Percentiles rank a stretch among this genome's conserved stretches.
These are phyloP conservation scores for Persicaria maculosa DNA, from an alignment of 148 eudicot species.

Conservation along the genomic window DNA sequence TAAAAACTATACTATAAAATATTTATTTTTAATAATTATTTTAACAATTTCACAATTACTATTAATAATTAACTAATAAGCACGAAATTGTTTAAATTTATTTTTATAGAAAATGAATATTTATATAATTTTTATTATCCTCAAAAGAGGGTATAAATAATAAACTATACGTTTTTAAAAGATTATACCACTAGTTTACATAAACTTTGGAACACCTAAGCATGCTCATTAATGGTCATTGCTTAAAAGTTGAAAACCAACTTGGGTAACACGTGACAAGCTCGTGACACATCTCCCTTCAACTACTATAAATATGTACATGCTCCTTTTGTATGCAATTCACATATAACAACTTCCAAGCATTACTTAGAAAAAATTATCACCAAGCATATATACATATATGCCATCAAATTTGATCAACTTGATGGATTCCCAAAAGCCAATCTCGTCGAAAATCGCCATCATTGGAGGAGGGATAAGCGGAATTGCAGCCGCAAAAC, in stretches of 20 bases:
- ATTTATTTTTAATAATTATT: too few relatives aligned
- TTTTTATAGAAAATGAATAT: too few relatives aligned
- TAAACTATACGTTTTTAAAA: too few relatives aligned
- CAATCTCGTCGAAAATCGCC: slow-evolving; percentile 40
- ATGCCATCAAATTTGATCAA: not conserved
- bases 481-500: slow-evolving; percentile 84
- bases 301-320: slow-evolving; percentile 20
- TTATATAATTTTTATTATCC: too few relatives aligned
- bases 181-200: too few relatives aligned
- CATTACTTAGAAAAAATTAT: not conserved
- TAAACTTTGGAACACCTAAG: too few relatives aligned
- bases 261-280: slow-evolving; percentile 5
- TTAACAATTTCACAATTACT: too few relatives aligned
- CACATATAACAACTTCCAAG: not conserved
- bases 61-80: too few relatives aligned
- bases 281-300: slow-evolving; percentile 9
- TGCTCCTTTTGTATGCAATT: not conserved
- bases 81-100: too few relatives aligned
- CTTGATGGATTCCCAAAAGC: slow-evolving; percentile 6
- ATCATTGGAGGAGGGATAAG: slow-evolving; percentile 92
- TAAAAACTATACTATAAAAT: too few relatives aligned
- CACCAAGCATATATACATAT: not conserved
- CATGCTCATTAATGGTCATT: too few relatives aligned
- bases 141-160: too few relatives aligned
- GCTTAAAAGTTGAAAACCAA: not conserved